Percentiles rank a stretch among this genome's conserved stretches.
Evolutionary conservation across 2,329 filamentous ascomycete species (phyloP).

Genomic region (Colletotrichum graminicola): DNA sequence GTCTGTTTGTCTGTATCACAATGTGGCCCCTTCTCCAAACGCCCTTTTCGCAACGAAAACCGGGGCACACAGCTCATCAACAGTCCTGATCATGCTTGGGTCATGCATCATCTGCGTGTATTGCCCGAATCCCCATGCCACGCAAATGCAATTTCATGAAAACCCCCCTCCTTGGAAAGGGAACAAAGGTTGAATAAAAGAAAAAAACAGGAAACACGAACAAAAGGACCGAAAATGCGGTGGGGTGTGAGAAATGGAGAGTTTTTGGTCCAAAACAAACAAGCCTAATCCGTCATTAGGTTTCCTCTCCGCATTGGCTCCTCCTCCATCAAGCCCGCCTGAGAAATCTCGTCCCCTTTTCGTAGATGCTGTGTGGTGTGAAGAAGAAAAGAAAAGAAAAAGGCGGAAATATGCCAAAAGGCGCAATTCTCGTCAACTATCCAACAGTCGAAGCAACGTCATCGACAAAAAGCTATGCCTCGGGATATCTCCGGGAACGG

Average conservation of each 20-base stretch:
- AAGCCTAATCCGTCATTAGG: constrained; percentile 19
- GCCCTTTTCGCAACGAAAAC: constrained; percentile 28
- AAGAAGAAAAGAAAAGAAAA: constrained; percentile 8
- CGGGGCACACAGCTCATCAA: neutral
- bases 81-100: constrained; percentile 4
- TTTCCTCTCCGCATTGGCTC: neutral
- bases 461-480: constrained; percentile 8
- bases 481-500: constrained; percentile 2
- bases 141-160: constrained; percentile 41
- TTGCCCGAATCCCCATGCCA: constrained; percentile 24
- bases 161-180: constrained; percentile 4
- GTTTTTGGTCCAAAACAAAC: constrained; percentile 20
- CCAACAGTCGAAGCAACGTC: constrained; percentile 20
- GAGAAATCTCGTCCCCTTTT: constrained; percentile 14
- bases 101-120: constrained; percentile 5
- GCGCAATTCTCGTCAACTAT: constrained; percentile 19
- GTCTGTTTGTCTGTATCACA: constrained; percentile 9
- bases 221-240: constrained; percentile 18
- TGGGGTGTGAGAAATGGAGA: constrained; percentile 17
- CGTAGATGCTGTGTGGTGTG: constrained; percentile 27
- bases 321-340: constrained; percentile 10
- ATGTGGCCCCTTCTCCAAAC: constrained; percentile 9
- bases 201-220: neutral
- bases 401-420: constrained; percentile 22
- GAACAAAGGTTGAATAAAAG: neutral